Base-by-base conservation (phyloP, 2,329 filamentous ascomycete species). In the Scytalidium sp. region DNA sequence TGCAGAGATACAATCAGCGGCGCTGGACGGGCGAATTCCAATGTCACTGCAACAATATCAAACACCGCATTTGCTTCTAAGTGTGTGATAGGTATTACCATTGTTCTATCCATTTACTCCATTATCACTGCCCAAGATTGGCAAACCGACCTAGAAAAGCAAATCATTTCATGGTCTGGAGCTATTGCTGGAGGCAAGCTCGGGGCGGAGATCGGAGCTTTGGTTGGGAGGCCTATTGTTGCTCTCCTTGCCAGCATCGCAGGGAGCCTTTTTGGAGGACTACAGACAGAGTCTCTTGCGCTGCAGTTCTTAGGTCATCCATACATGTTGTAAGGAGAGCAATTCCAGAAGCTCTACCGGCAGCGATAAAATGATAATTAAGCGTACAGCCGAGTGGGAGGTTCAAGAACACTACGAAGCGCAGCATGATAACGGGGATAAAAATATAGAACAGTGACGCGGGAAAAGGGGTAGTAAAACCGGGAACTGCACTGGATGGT, bases 341-440 rank as follows among this genome's bases (percentile, higher is more conserved):
- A 39, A 42, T 9, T 47, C 50, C 20, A 47, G 50, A 21, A 54
- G 51, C 29, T 50, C 53, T 2, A 43, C 51, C 25, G 51, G 50
- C 19, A 54, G 51, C 22, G 51, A 54, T 15, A 47, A 50, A 20
- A 54, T 54, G 55, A 56, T 56, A 15, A 57, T 57, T 9, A 49
- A 47, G 46, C 47, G 45, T 11, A 56, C 49, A 1, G 54, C 47
- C 4, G 53, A 54, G 22, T 57, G 55, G 53, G 49, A 54, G 19
- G 48, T 56, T 13, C 45, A 50, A 21, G 51, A 54, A 27, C 41
- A 53, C n/a, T 20, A 36, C 21, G 17, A 36, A 36, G 32, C 7
- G 32, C 32, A 10, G 13, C 25, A 27, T 7, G 13, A 27, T 27
- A 13, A 27, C 25, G 25, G 25, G 25, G 25, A 27, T 7, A 27